These are phyloP conservation scores for Talinum fruticosum DNA, from an alignment of 148 eudicot species.

Conservation along the genomic window DNA sequence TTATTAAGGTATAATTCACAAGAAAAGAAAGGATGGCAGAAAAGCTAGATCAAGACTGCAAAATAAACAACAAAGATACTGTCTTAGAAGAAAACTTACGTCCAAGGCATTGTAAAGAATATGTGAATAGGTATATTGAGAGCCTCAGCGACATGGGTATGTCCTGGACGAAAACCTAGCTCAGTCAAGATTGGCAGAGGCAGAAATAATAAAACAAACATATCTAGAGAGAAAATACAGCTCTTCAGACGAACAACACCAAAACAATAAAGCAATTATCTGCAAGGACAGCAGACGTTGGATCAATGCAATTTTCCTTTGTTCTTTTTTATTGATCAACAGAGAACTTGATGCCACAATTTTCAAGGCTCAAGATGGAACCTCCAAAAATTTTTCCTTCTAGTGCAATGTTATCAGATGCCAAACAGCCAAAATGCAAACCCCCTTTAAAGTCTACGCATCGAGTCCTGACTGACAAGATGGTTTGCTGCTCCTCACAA, in stretches of 20 bases:
- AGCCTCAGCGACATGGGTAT: constrained; percentile 93
- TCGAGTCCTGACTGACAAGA: background rate
- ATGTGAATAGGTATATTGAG: constrained; percentile 80
- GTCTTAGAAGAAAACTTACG: constrained; percentile 52
- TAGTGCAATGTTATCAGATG: background rate
- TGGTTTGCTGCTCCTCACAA: background rate
- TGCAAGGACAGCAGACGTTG: background rate
- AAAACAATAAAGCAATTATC: background rate
- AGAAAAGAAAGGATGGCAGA: background rate
- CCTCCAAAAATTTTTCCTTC: background rate
- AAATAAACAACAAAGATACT: background rate
- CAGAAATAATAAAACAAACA: background rate
- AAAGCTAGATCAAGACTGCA: background rate
- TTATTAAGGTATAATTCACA: background rate
- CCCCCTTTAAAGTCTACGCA: background rate
- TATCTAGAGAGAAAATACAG: background rate
- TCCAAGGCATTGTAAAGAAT: constrained; percentile 99
- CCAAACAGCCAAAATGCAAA: background rate
- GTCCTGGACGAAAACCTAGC: constrained; percentile 49
- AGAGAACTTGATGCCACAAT: background rate
- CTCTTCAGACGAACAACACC: background rate
- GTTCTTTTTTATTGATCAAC: too few relatives aligned
- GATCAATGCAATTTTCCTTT: background rate
- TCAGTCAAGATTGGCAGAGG: background rate
- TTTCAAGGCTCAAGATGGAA: background rate